These are phyloP conservation scores for Gyromitra esculenta DNA, from an alignment of 2,329 filamentous ascomycete species.

Conservation along the genomic window DNA sequence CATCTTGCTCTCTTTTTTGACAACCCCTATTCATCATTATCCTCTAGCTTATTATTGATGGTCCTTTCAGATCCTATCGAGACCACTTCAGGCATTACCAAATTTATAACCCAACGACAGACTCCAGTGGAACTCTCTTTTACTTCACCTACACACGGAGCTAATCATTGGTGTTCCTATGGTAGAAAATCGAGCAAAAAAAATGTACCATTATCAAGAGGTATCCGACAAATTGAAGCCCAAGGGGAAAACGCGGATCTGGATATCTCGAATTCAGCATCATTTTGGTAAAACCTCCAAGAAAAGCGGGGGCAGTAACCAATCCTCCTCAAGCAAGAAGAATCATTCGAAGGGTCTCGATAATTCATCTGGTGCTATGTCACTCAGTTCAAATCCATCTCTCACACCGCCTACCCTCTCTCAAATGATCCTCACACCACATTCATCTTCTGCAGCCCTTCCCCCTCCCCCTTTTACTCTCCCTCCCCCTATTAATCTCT, in stretches of 20 bases:
- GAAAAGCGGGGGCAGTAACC: background rate
- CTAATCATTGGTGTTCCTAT: background rate
- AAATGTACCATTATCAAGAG: background rate
- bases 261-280: conserved; percentile 28
- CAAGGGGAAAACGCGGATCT: background rate
- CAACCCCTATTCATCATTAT: background rate
- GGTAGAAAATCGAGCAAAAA: background rate
- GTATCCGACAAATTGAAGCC: background rate
- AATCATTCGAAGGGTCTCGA: background rate
- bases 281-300: conserved; percentile 10
- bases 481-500: too few relatives aligned
- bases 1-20: background rate
- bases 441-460: background rate
- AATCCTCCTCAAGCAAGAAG: conserved; percentile 15
- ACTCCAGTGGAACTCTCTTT: background rate
- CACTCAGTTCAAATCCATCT: background rate
- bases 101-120: background rate
- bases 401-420: background rate
- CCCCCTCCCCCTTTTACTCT: background rate
- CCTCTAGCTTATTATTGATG: background rate
- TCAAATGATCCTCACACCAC: background rate
- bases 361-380: background rate
- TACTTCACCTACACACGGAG: too few relatives aligned
- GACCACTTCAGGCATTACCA: background rate
- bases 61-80: background rate